Conservation (phyloP, 495 filamentous ascomycete genomes). For the Penicillium antarcticum region DNA sequence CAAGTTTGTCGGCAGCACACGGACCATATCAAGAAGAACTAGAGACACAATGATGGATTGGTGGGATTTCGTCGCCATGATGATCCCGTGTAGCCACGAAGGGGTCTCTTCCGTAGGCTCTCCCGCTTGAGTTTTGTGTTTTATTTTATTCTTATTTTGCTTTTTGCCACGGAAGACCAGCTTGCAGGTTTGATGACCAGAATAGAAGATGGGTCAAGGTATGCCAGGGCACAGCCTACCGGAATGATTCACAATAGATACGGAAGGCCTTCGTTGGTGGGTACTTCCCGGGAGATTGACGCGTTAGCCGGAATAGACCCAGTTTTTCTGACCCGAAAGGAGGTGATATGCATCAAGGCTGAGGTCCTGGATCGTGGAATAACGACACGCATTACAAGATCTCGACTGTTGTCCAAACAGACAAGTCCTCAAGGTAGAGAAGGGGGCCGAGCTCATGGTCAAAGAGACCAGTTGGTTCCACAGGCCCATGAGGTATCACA, state of each 20-base stretch:
- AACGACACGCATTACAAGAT: conserved; percentile 3
- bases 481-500: conserved; percentile 24
- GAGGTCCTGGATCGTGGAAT: conserved; percentile 14
- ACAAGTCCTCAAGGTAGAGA: background rate
- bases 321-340: background rate
- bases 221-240: background rate
- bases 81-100: conserved; percentile 13
- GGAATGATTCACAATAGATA: background rate
- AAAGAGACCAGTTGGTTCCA: conserved; percentile 25
- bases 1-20: conserved; percentile 13
- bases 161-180: conserved; percentile 29
- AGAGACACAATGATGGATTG: background rate
- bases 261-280: conserved; percentile 1
- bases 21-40: conserved; percentile 12
- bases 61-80: background rate
- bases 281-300: conserved; percentile 11
- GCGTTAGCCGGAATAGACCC: background rate
- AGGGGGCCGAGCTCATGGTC: conserved; percentile 16
- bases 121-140: background rate
- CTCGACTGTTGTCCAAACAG: conserved; percentile 13
- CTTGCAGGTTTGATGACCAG: conserved; percentile 3
- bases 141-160: conserved; percentile 7
- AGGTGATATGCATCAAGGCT: conserved; percentile 7
- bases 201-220: conserved; percentile 1
- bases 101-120: conserved; percentile 2